phyloP scores from a whole-genome alignment of 1,139 yeast species.

The Petasospora fabianii region DNA sequence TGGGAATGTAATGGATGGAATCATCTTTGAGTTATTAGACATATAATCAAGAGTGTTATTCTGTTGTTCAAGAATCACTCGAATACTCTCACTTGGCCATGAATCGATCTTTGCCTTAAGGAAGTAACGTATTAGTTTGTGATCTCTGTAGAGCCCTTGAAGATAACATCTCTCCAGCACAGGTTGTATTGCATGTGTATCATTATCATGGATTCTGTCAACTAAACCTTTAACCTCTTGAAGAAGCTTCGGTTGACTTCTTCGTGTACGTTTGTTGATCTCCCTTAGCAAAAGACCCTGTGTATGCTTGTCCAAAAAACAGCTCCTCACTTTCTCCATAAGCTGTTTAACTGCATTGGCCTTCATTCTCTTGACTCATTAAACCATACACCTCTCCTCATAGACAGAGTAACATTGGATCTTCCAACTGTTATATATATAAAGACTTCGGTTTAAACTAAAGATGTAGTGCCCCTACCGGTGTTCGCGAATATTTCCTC shows the following conservation, averaged over 20 bases:
- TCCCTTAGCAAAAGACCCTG: conserved; percentile 16
- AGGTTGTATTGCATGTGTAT: conserved; percentile 13
- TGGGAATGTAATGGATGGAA: conserved; percentile 13
- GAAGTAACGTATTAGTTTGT: conserved; percentile 18
- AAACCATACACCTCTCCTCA: neutral
- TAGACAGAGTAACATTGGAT: neutral
- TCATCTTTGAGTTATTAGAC: conserved; percentile 7
- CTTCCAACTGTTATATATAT: too few species aligned
- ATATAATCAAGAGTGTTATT: conserved; percentile 10
- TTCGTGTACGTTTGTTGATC: conserved; percentile 19
- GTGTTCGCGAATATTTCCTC: neutral
- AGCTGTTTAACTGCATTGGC: too few species aligned
- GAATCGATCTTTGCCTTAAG: conserved; percentile 17
- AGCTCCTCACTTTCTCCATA: conserved; percentile 5
- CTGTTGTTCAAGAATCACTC: conserved; percentile 10
- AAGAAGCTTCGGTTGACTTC: conserved; percentile 16
- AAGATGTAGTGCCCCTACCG: neutral
- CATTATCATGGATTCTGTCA: conserved; percentile 7
- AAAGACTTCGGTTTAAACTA: too few species aligned
- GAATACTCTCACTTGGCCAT: conserved; percentile 23
- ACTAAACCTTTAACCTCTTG: conserved; percentile 13
- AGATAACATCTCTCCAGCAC: conserved; percentile 19
- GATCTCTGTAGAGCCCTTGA: conserved; percentile 20
- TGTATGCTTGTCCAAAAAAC: conserved; percentile 15
- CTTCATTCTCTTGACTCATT: too few species aligned